A percentile compares a stretch with the other conserved stretches of the same genome.
These are phyloP conservation scores for Botrytis tulipae DNA, from an alignment of 2,329 filamentous ascomycete species.

Conservation along the genomic window DNA sequence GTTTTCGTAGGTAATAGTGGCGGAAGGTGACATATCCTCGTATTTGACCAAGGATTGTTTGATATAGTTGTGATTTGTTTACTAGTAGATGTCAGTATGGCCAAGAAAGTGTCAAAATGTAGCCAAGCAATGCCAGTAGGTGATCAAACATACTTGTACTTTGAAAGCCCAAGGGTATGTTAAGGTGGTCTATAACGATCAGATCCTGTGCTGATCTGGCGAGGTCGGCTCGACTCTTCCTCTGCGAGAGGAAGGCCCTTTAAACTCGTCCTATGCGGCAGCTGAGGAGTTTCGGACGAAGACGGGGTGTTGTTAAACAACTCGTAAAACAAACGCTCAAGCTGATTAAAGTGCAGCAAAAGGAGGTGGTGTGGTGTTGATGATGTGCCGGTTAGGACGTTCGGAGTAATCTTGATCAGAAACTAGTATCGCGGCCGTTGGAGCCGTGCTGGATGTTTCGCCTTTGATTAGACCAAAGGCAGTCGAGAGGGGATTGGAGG, in stretches of 20 bases:
- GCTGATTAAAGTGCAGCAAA: conserved; percentile 50
- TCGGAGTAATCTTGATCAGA: conserved; percentile 70
- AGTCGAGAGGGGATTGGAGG: conserved; percentile 32
- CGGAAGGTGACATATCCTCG: conserved; percentile 66
- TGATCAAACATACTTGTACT: conserved; percentile 29
- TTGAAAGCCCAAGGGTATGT: conserved; percentile 48
- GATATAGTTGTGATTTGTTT: conserved; percentile 19
- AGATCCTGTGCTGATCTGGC: conserved; percentile 86
- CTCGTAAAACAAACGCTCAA: conserved; percentile 51
- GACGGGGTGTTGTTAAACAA: conserved; percentile 50
- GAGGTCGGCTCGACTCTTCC: conserved; percentile 99
- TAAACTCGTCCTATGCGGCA: conserved; percentile 99
- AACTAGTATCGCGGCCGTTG: conserved; percentile 58
- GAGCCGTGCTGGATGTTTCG: conserved; percentile 59
- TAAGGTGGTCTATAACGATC: conserved; percentile 96
- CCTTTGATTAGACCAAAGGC: conserved; percentile 70
- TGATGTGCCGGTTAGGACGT: conserved; percentile 62
- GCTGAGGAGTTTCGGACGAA: conserved; percentile 70
- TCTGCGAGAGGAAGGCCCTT: conserved; percentile 98
- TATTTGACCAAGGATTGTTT: conserved; percentile 28
- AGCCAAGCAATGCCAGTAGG: not conserved
- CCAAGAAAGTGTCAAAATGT: not conserved
- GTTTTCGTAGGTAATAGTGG: conserved; percentile 52
- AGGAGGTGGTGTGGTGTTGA: conserved; percentile 64
- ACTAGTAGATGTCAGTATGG: conserved; percentile 15